Evolutionary conservation across 192 early-diverging fungal genomes (phyloP).

Genomic region (Jimgerdemannia lactiflua): DNA sequence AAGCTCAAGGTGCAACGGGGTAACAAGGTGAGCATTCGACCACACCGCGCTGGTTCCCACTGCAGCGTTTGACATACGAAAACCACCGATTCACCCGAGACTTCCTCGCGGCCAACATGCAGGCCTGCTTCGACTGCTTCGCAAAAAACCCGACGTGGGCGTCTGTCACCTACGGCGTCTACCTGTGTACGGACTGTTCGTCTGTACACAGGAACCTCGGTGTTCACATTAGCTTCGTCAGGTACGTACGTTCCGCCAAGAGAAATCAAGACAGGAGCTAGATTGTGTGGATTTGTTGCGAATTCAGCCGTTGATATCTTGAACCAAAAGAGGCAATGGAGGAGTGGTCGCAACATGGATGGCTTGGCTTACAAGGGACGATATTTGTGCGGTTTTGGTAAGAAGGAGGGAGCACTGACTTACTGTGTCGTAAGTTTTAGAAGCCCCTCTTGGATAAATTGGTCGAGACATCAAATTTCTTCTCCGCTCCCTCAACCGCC

Average conservation of each 20-base stretch:
- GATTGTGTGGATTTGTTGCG: not conserved
- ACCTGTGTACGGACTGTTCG: constrained; percentile 95
- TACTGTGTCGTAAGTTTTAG: too few species aligned
- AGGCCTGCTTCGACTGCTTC: constrained; percentile 94
- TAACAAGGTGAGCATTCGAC: constrained; percentile 50
- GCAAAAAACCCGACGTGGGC: constrained; percentile 97
- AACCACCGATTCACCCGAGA: not conserved
- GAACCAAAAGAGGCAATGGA: too few species aligned
- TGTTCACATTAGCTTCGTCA: constrained; percentile 96
- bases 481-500: not conserved
- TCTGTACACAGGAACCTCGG: constrained; percentile 95
- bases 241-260: constrained; percentile 43
- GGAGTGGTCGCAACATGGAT: too few species aligned
- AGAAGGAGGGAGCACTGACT: too few species aligned
- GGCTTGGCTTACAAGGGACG: too few species aligned
- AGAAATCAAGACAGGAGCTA: too few species aligned
- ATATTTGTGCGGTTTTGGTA: too few species aligned
- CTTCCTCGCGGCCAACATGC: not conserved
- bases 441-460: too few species aligned
- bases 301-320: too few species aligned
- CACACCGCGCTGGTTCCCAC: not conserved
- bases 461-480: too few species aligned
- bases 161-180: constrained; percentile 91
- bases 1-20: constrained; percentile 59
- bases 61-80: constrained; percentile 5